These are phyloP conservation scores for Pythium folliculosum DNA, from an alignment of 352 stramenopile species.

Conservation along the genomic window DNA sequence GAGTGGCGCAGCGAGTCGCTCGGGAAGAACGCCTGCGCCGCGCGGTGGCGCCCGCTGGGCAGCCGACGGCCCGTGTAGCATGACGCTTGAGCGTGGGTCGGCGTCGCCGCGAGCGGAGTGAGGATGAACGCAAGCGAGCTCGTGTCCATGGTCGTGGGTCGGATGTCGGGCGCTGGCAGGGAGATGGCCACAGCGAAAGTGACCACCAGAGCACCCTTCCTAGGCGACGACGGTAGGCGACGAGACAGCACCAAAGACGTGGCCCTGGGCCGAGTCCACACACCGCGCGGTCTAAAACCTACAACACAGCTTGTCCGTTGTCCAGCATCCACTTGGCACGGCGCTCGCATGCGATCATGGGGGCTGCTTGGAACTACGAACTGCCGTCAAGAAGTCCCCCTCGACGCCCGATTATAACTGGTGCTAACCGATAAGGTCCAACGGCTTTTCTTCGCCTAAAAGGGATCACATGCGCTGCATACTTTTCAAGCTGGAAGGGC, in stretches of 20 bases:
- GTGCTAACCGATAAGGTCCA: neutral
- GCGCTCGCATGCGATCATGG: neutral
- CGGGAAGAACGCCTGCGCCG: neutral
- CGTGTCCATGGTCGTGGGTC: slow-evolving; percentile 4
- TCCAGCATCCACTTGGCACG: neutral
- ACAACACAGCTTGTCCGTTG: neutral
- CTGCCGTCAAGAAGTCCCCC: neutral
- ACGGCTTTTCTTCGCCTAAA: neutral
- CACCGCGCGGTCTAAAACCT: neutral
- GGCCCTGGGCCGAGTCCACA: neutral
- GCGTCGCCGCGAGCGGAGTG: neutral
- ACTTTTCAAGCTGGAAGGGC: too few species aligned
- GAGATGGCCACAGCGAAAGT: neutral
- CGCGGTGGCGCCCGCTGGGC: neutral
- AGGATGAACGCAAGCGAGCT: slow-evolving; percentile 17
- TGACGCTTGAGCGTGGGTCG: neutral
- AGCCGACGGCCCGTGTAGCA: neutral
- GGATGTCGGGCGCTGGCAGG: neutral
- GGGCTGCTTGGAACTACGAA: neutral
- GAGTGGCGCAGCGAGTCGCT: neutral
- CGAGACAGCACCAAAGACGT: neutral
- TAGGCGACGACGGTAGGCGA: too few species aligned
- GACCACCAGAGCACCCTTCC: too few species aligned
- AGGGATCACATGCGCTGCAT: too few species aligned
- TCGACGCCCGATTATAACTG: too few species aligned